Percentiles rank a stretch among this genome's conserved stretches.
Conservation (phyloP, 306 rosid genomes). For the Notholithocarpus densiflorus region DNA sequence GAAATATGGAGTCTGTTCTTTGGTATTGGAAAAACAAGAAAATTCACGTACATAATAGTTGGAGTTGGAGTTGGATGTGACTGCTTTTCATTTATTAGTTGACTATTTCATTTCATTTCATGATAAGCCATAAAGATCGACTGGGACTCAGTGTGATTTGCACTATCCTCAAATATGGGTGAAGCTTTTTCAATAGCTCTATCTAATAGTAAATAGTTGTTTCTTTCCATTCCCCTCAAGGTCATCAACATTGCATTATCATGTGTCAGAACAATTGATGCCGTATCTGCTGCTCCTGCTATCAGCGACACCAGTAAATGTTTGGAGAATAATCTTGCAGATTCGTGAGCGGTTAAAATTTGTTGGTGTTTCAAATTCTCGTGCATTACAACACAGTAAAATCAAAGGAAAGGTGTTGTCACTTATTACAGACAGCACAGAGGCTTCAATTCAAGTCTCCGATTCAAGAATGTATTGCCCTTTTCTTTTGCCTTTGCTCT, state of each 20-base stretch:
- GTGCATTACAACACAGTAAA: conserved; percentile 7
- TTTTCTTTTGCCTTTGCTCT: no score
- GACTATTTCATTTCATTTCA: background rate
- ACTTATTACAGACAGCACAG: conserved; percentile 3
- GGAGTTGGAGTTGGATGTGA: background rate
- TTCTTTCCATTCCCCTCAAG: background rate
- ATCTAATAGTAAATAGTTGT: background rate
- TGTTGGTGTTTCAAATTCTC: conserved; percentile 26
- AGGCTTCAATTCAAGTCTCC: conserved; percentile 27
- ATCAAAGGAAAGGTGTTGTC: conserved; percentile 30
- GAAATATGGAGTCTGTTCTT: background rate
- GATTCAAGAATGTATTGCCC: conserved; percentile 28
- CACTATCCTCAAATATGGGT: background rate
- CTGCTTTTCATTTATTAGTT: background rate
- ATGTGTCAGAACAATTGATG: conserved; percentile 35
- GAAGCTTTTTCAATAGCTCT: background rate
- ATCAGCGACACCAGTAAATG: conserved; percentile 27
- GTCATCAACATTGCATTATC: conserved; percentile 31
- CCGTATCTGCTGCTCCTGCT: conserved; percentile 31
- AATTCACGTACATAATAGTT: background rate
- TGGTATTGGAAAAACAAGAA: background rate
- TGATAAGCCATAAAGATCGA: background rate
- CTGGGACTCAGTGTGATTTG: background rate
- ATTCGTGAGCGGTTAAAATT: conserved; percentile 32
- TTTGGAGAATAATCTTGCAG: conserved; percentile 34